phyloP scores from a whole-genome alignment of 1,139 yeast genomes.

The Zygoascus hellenicus region DNA sequence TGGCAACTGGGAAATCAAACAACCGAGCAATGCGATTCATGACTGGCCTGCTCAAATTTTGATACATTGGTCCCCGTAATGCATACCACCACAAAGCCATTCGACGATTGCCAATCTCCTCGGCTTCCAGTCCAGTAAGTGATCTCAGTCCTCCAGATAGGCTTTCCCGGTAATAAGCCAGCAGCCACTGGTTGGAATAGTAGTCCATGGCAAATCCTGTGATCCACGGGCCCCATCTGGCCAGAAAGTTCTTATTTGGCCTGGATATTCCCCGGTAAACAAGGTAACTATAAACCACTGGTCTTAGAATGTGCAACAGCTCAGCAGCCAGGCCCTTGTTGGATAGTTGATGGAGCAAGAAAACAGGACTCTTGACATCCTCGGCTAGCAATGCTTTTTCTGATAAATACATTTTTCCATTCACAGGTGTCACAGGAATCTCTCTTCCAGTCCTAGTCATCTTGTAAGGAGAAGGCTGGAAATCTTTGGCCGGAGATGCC shows the following conservation, averaged over 20 bases:
- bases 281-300: conserved; percentile 25
- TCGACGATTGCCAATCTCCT: conserved; percentile 32
- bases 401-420: conserved; percentile 27
- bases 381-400: conserved; percentile 32
- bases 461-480: neutral
- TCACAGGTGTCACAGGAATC: conserved; percentile 26
- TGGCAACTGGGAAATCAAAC: conserved; percentile 31
- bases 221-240: conserved; percentile 40
- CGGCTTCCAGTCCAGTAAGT: conserved; percentile 33
- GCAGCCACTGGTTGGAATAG: conserved; percentile 27
- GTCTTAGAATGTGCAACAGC: conserved; percentile 34
- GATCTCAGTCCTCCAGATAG: conserved; percentile 29
- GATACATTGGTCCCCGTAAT: conserved; percentile 38
- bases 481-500: neutral
- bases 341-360: conserved; percentile 29
- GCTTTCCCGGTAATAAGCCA: conserved; percentile 20
- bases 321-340: conserved; percentile 32
- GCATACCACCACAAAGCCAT: conserved; percentile 37
- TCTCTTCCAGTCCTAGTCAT: conserved; percentile 33
- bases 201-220: conserved; percentile 35
- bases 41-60: conserved; percentile 31
- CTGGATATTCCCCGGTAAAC: conserved; percentile 31
- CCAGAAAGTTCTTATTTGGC: conserved; percentile 28
- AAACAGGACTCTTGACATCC: conserved; percentile 32
- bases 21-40: conserved; percentile 26